Percentiles rank a stretch among this genome's conserved stretches.
Conservation (phyloP, 306 rosid species). For the Casuarina cunninghamiana region DNA sequence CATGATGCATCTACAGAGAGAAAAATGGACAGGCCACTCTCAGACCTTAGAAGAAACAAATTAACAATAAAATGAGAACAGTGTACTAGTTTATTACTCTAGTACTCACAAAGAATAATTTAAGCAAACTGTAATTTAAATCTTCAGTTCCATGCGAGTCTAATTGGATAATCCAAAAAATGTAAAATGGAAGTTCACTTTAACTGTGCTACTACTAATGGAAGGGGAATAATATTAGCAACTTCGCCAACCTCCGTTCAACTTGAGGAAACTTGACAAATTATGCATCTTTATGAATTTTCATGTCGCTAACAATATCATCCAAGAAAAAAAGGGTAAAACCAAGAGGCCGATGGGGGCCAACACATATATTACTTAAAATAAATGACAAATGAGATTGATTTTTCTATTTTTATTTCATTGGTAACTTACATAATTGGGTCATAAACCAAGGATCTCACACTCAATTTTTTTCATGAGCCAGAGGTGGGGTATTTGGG, state of each 20-base stretch:
- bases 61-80: no score
- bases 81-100: neutral
- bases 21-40: conserved; percentile 12
- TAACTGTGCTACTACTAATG: neutral
- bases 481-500: neutral
- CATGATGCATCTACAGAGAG: conserved; percentile 73
- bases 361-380: no score
- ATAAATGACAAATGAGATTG: no score
- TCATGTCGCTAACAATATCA: no score
- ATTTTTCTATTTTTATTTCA: no score
- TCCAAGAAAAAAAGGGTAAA: no score
- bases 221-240: neutral
- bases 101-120: neutral
- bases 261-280: no score
- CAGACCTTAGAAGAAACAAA: conserved; percentile 3
- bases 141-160: neutral
- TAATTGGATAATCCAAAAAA: neutral
- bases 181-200: neutral
- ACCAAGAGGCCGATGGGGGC: no score
- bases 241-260: neutral
- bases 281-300: no score
- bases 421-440: neutral
- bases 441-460: neutral
- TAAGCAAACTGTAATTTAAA: conserved; percentile 4
- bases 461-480: neutral